A percentile compares a stretch with the other conserved stretches of the same genome.
Evolutionary conservation across 2,329 filamentous ascomycete genomes (phyloP).

Genomic region (Cordyceps farinosa): DNA sequence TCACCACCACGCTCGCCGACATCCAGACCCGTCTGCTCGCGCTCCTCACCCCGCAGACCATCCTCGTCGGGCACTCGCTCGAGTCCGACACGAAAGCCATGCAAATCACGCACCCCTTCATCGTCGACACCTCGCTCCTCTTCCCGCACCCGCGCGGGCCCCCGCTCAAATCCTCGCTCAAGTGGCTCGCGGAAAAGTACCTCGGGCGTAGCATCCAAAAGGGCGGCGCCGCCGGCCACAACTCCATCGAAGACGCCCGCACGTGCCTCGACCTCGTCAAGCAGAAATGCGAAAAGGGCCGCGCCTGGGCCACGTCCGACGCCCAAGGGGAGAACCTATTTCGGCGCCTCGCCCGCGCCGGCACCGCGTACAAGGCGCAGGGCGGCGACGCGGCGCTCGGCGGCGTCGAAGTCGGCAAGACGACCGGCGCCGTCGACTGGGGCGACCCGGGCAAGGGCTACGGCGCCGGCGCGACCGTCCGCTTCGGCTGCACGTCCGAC

Average conservation of each 20-base stretch:
- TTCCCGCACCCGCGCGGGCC: constrained; percentile 88
- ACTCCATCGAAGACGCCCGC: constrained; percentile 87
- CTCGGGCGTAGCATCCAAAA: constrained; percentile 85
- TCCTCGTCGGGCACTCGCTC: constrained; percentile 76
- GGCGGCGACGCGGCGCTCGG: constrained; percentile 55
- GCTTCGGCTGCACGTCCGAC: constrained; percentile 56
- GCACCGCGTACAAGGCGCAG: constrained; percentile 59
- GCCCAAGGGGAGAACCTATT: constrained; percentile 84
- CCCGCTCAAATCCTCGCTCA: constrained; percentile 85
- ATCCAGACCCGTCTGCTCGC: constrained; percentile 74
- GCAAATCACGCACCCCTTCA: constrained; percentile 83
- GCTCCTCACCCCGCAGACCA: constrained; percentile 67
- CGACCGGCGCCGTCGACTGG: constrained; percentile 82
- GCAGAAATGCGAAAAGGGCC: constrained; percentile 92
- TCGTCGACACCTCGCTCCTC: constrained; percentile 86
- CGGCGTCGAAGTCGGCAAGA: constrained; percentile 54
- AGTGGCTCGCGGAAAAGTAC: constrained; percentile 84
- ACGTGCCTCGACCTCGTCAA: constrained; percentile 91
- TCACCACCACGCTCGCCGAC: constrained; percentile 79
- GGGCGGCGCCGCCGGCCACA: constrained; percentile 70
- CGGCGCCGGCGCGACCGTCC: constrained; percentile 53
- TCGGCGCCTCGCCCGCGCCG: constrained; percentile 67
- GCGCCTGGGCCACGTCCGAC: constrained; percentile 77
- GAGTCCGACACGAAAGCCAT: constrained; percentile 82
- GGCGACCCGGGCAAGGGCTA: constrained; percentile 66